Evolutionary conservation across 2,329 filamentous ascomycete genomes (phyloP).

Genomic region (Pseudodiploospora longispora): DNA sequence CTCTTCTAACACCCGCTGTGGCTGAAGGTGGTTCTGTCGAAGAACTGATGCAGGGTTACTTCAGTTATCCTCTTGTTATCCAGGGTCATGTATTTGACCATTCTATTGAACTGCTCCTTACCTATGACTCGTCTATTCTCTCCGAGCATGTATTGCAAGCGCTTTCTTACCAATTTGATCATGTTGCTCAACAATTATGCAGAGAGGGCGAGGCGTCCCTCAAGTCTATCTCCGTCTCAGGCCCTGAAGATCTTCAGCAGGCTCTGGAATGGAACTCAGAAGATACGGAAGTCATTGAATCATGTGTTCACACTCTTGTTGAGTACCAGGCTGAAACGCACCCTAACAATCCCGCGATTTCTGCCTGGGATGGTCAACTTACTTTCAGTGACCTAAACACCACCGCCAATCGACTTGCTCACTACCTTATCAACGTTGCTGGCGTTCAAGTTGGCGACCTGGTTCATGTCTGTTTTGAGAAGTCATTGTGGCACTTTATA

Average conservation of each 20-base stretch:
- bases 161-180: slow-evolving; percentile 4
- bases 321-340: not conserved
- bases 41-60: not conserved
- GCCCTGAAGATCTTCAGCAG: slow-evolving; percentile 3
- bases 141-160: not conserved
- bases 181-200: slow-evolving; percentile 1
- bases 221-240: not conserved
- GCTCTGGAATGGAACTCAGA: slow-evolving; percentile 1
- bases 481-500: slow-evolving; percentile 10
- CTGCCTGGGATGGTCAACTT: slow-evolving; percentile 13
- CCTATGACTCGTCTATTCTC: slow-evolving; percentile 3
- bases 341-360: slow-evolving; percentile 6
- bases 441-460: slow-evolving; percentile 1
- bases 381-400: slow-evolving; percentile 12
- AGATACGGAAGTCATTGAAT: not conserved
- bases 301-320: slow-evolving; percentile 7
- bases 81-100: not conserved
- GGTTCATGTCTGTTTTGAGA: slow-evolving; percentile 11
- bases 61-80: not conserved
- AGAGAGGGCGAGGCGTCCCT: not conserved
- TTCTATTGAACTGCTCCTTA: not conserved
- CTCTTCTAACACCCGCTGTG: not conserved
- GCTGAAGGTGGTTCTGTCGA: not conserved
- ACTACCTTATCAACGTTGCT: slow-evolving; percentile 3
- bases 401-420: slow-evolving; percentile 7